A percentile compares a stretch with the other conserved stretches of the same genome.
Evolutionary conservation across 148 eudicot species (phyloP).

Genomic region (Rhododendron henanense): DNA sequence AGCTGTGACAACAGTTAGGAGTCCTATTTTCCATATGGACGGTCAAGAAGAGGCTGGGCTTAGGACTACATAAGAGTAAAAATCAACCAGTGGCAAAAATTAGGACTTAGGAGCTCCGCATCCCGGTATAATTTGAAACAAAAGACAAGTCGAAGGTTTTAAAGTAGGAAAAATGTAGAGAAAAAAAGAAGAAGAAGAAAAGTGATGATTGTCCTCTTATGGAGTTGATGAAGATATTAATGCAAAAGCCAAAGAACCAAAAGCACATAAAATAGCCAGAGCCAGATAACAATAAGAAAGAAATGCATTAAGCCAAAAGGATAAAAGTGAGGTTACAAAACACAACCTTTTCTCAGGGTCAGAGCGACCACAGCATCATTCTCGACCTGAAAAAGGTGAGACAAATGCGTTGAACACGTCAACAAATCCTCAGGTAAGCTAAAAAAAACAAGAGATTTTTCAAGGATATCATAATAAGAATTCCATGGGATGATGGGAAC

Average conservation of each 20-base stretch:
- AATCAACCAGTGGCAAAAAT: not conserved
- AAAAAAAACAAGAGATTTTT: not conserved
- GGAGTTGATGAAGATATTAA: not conserved
- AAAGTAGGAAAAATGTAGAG: not conserved
- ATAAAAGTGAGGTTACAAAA: not conserved
- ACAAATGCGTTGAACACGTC: not conserved
- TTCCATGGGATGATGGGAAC: not conserved
- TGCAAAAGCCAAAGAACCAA: not conserved
- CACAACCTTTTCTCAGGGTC: constrained; percentile 83
- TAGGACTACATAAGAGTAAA: not conserved
- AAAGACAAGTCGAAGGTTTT: not conserved
- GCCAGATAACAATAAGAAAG: not conserved
- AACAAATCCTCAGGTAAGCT: not conserved
- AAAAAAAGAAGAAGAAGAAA: not conserved
- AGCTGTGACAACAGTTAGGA: not conserved
- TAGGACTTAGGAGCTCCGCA: not conserved
- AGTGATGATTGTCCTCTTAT: not conserved
- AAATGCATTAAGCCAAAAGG: not conserved
- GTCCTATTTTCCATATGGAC: not conserved
- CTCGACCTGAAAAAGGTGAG: constrained; percentile 65
- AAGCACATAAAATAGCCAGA: not conserved
- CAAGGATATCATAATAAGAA: not conserved
- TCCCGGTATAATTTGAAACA: not conserved
- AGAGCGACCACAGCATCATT: constrained; percentile 96
- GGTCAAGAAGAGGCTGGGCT: not conserved